Percentiles rank a stretch among this genome's conserved stretches.
Conservation (phyloP, 2,329 filamentous ascomycete species). For the Phoma sp. region DNA sequence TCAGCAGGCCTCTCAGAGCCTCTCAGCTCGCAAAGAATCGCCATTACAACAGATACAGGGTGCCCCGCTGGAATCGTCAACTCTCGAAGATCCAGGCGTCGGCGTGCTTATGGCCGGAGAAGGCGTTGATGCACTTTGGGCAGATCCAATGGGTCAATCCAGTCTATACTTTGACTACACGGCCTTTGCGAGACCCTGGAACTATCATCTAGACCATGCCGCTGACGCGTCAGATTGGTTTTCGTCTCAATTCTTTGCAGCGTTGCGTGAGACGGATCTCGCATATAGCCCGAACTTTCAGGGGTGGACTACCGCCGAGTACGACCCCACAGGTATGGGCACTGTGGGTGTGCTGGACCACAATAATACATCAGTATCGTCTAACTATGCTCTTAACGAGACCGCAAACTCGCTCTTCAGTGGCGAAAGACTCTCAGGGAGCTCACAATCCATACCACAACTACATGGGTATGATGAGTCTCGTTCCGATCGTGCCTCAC, state of each 20-base stretch:
- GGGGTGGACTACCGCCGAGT: neutral
- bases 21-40: neutral
- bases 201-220: neutral
- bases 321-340: neutral
- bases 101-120: neutral
- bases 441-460: neutral
- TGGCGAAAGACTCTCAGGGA: neutral
- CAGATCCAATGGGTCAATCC: neutral
- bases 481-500: neutral
- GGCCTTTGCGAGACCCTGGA: constrained; percentile 15
- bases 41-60: neutral
- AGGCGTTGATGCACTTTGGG: neutral
- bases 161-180: constrained; percentile 14
- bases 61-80: neutral
- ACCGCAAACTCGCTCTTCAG: neutral
- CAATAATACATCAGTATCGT: neutral
- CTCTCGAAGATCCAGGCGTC: neutral
- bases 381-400: neutral
- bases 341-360: neutral
- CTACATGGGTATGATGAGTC: neutral
- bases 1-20: neutral
- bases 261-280: constrained; percentile 15
- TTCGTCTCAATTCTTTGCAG: constrained; percentile 10
- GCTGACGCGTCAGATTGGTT: constrained; percentile 6
- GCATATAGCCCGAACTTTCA: constrained; percentile 5